phyloP scores from a whole-genome alignment of 441 rosid genomes.

The Adansonia rubrostipa region DNA sequence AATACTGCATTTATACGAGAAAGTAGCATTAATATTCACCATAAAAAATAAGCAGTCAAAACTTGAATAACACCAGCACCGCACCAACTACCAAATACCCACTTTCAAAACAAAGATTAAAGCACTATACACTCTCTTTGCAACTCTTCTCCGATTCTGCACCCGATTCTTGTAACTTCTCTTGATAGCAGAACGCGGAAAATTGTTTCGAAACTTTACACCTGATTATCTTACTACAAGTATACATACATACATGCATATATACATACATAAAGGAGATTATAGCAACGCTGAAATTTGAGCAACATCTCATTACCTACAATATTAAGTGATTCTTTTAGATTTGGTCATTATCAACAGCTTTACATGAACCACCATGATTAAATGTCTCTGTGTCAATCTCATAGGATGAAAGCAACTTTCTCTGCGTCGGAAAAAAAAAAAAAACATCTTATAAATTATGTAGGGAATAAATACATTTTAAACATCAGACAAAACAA shows the following conservation, averaged over 20 bases:
- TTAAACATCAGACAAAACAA: neutral
- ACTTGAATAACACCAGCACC: neutral
- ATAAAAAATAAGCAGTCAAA: neutral
- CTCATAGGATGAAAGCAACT: slow-evolving; percentile 72
- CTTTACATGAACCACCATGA: slow-evolving; percentile 35
- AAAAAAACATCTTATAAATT: neutral
- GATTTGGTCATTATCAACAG: slow-evolving; percentile 33
- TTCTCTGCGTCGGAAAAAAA: slow-evolving; percentile 59
- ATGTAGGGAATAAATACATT: neutral
- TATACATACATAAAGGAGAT: neutral
- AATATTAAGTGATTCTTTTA: slow-evolving; percentile 43
- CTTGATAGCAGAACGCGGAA: neutral
- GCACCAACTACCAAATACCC: neutral
- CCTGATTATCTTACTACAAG: neutral
- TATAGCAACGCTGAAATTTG: neutral
- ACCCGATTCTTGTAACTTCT: neutral
- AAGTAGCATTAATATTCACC: neutral
- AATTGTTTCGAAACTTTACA: neutral
- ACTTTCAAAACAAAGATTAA: neutral
- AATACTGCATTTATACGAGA: neutral
- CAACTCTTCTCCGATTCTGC: slow-evolving; percentile 6
- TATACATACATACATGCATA: neutral
- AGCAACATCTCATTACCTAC: slow-evolving; percentile 17
- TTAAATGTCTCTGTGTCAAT: slow-evolving; percentile 46
- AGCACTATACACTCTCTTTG: slow-evolving; percentile 1